Evolutionary conservation across 106 monocot genomes (phyloP).

Genomic region (Phalaenopsis equestris): DNA sequence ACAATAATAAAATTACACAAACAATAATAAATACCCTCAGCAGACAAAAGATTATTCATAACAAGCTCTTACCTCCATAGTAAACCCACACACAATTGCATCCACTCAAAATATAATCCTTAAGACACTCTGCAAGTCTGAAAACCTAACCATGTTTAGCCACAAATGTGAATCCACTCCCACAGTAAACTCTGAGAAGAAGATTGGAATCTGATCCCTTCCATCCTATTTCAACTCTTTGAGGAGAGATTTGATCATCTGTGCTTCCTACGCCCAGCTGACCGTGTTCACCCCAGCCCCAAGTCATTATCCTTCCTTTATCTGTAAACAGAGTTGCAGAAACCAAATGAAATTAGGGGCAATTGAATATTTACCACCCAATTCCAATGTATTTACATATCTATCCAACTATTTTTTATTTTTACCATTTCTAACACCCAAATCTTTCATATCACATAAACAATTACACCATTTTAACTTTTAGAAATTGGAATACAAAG

Average conservation of each 20-base stretch:
- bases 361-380: too few species aligned
- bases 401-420: too few species aligned
- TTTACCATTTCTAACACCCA: too few species aligned
- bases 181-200: constrained; percentile 44
- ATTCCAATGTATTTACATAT: too few species aligned
- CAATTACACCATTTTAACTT: too few species aligned
- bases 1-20: neutral
- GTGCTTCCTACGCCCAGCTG: constrained; percentile 73
- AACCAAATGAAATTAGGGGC: neutral
- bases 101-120: too few species aligned
- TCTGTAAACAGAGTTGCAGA: constrained; percentile 27
- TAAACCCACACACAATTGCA: neutral
- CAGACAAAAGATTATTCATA: neutral
- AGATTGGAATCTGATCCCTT: neutral
- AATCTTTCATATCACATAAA: too few species aligned
- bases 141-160: constrained; percentile 16
- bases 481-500: too few species aligned
- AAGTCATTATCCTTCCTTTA: constrained; percentile 53
- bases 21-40: neutral
- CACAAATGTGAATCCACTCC: constrained; percentile 76
- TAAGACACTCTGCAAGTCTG: neutral
- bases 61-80: neutral
- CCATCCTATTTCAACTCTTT: constrained; percentile 23
- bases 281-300: constrained; percentile 97
- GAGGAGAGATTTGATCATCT: constrained; percentile 49